These are phyloP conservation scores for Rhizopus arrhizus DNA, from an alignment of 371 early-diverging fungal genomes.

Conservation along the genomic window DNA sequence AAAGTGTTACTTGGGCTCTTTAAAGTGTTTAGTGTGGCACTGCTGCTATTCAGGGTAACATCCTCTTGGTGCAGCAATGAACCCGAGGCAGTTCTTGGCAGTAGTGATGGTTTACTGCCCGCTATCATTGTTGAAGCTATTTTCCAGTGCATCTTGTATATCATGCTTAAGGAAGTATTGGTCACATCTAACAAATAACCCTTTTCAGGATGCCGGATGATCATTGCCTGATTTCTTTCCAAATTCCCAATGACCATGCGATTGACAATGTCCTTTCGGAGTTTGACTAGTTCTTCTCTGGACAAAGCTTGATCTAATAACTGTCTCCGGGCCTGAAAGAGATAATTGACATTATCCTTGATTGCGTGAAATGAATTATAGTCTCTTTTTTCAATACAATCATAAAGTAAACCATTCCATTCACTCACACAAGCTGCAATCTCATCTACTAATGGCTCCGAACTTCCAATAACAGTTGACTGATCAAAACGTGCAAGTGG, in stretches of 20 bases:
- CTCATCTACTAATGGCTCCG: constrained; percentile 73
- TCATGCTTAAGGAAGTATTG: constrained; percentile 58
- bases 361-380: constrained; percentile 61
- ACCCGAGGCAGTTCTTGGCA: constrained; percentile 1
- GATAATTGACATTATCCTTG: constrained; percentile 57
- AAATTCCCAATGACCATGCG: constrained; percentile 62
- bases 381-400: constrained; percentile 54
- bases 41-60: not conserved
- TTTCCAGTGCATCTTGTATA: constrained; percentile 64
- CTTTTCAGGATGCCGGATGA: constrained; percentile 67
- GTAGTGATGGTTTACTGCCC: not conserved
- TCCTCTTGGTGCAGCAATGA: not conserved
- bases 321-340: constrained; percentile 70
- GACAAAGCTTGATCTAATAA: constrained; percentile 68
- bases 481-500: constrained; percentile 57
- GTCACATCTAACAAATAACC: constrained; percentile 64
- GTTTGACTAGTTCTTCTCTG: constrained; percentile 58
- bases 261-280: constrained; percentile 63
- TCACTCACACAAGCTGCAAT: constrained; percentile 68
- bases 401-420: constrained; percentile 63
- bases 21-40: not conserved
- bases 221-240: constrained; percentile 58
- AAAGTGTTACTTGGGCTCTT: no score
- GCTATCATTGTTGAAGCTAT: constrained; percentile 24
- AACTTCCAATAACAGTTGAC: constrained; percentile 56